Conservation (phyloP, 2,329 filamentous ascomycete genomes). For the Aspergillus sp. region DNA sequence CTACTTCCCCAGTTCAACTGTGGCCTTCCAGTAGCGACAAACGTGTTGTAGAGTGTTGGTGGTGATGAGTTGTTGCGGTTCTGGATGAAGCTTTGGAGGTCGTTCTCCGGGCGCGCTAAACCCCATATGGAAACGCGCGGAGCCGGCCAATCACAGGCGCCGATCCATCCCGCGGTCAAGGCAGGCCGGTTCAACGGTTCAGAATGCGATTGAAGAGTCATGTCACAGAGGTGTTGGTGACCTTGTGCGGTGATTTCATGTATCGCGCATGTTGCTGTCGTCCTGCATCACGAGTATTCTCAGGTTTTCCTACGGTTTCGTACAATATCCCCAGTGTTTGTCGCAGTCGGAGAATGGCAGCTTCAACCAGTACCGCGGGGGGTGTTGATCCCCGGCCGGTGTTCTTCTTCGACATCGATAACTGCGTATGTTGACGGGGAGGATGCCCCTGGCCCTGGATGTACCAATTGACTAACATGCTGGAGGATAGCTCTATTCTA, state of each 20-base stretch:
- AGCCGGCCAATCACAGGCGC: not conserved
- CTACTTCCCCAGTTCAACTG: too few relatives aligned
- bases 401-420: conserved; percentile 90
- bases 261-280: not conserved
- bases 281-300: not conserved
- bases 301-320: not conserved
- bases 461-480: too few relatives aligned
- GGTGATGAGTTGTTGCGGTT: not conserved
- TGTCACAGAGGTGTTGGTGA: not conserved
- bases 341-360: conserved; percentile 13
- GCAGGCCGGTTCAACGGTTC: not conserved
- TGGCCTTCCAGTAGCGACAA: not conserved
- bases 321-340: conserved; percentile 2
- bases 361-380: conserved; percentile 7
- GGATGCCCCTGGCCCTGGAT: too few relatives aligned
- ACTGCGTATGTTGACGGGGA: conserved; percentile 55
- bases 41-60: not conserved
- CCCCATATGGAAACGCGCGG: conserved; percentile 4
- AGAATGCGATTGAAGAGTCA: not conserved
- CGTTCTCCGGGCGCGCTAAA: conserved; percentile 7
- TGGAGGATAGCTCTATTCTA: conserved; percentile 61
- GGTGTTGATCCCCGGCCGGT: conserved; percentile 42
- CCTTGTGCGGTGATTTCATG: not conserved
- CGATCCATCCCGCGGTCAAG: not conserved
- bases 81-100: too few relatives aligned